Evolutionary conservation across 2,329 filamentous ascomycete genomes (phyloP).

Genomic region (Trichoderma sp.): DNA sequence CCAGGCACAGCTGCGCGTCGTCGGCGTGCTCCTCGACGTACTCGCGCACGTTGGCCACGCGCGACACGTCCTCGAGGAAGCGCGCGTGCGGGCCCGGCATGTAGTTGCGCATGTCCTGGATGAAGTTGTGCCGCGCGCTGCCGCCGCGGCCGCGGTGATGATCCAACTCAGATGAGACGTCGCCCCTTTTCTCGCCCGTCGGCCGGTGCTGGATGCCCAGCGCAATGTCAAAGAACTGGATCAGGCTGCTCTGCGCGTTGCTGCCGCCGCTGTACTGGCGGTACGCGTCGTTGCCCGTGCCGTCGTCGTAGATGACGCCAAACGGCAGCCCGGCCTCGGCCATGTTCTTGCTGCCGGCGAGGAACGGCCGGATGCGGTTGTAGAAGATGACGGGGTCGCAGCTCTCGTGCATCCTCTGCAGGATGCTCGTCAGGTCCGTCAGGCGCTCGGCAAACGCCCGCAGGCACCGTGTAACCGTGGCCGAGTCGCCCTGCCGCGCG

Average conservation of each 20-base stretch:
- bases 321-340: conserved; percentile 84
- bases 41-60: conserved; percentile 82
- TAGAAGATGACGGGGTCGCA: conserved; percentile 96
- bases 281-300: conserved; percentile 67
- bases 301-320: conserved; percentile 86
- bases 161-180: conserved; percentile 48
- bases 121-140: conserved; percentile 71
- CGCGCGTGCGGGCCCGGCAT: conserved; percentile 93
- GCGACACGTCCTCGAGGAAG: conserved; percentile 79
- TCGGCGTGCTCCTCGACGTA: conserved; percentile 68
- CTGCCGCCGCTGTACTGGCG: conserved; percentile 90
- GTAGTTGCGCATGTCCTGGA: conserved; percentile 94
- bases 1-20: conserved; percentile 70
- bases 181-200: conserved; percentile 72
- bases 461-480: conserved; percentile 76
- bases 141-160: conserved; percentile 48
- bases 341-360: conserved; percentile 98
- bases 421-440: conserved; percentile 76
- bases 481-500: conserved; percentile 68
- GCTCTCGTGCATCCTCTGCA: conserved; percentile 91
- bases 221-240: conserved; percentile 95
- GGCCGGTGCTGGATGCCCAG: conserved; percentile 88
- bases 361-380: conserved; percentile 90
- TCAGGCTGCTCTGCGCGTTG: conserved; percentile 94
- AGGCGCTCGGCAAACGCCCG: conserved; percentile 81